These are phyloP conservation scores for Ophiognomonia clavigignenti-juglandacearum DNA, from an alignment of 2,329 filamentous ascomycete species.

Conservation along the genomic window DNA sequence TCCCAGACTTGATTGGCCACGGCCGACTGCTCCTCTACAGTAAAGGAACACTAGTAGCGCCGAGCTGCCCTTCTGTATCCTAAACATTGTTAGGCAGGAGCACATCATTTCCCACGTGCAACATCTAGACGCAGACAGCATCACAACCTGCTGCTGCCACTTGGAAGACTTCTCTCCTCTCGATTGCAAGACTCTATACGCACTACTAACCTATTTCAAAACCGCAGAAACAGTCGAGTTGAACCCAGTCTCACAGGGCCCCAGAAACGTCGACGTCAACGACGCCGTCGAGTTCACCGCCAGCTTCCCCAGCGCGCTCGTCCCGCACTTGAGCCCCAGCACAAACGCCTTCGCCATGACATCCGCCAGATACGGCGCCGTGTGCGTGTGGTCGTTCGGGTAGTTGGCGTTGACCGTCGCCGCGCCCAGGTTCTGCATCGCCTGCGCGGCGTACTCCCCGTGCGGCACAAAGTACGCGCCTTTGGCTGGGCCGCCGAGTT, in stretches of 20 bases:
- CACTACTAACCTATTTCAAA: neutral
- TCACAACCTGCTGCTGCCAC: neutral
- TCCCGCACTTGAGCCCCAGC: conserved; percentile 16
- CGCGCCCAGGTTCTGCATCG: conserved; percentile 9
- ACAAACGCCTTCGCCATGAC: conserved; percentile 14
- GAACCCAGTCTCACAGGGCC: neutral
- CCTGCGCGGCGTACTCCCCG: conserved; percentile 14
- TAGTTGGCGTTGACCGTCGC: conserved; percentile 9
- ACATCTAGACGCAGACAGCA: no score
- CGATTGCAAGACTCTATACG: neutral
- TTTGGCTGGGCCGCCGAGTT: conserved; percentile 10
- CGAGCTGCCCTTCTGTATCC: no score
- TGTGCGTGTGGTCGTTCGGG: conserved; percentile 17
- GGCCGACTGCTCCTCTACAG: no score
- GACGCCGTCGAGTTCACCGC: neutral
- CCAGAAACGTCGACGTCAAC: neutral
- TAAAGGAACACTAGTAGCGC: no score
- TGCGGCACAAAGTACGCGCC: conserved; percentile 16
- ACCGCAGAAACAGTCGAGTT: neutral
- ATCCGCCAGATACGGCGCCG: conserved; percentile 15
- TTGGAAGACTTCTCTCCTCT: neutral
- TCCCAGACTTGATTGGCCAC: no score
- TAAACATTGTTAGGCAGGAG: no score
- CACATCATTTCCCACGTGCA: no score
- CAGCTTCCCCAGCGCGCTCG: neutral